These are phyloP conservation scores for Bruguiera hainesii DNA, from an alignment of 441 rosid species.

Conservation along the genomic window DNA sequence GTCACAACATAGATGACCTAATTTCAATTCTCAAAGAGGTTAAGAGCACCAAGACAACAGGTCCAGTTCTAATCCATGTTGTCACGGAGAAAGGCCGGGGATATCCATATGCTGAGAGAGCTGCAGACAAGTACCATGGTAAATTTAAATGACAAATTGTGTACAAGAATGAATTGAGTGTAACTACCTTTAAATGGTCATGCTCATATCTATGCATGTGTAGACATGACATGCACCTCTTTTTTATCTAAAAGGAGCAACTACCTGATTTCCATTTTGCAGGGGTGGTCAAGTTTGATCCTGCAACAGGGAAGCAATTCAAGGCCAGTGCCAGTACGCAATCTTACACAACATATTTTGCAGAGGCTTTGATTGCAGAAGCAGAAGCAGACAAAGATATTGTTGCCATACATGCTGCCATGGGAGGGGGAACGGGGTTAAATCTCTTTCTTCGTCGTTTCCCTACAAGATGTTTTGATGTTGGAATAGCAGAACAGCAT, in stretches of 20 bases:
- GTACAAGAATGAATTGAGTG: too few relatives aligned
- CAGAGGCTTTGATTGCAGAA: constrained; percentile 86
- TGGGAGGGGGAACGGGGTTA: constrained; percentile 97
- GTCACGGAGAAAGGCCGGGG: constrained; percentile 98
- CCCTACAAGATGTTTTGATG: constrained; percentile 83
- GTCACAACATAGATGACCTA: constrained; percentile 86
- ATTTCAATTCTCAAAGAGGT: constrained; percentile 81
- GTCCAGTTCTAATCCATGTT: constrained; percentile 91
- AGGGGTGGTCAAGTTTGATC: constrained; percentile 91
- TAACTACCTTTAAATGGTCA: neutral
- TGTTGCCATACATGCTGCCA: constrained; percentile 97
- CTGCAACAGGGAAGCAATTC: constrained; percentile 91
- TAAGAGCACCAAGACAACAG: constrained; percentile 83
- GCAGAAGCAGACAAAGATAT: constrained; percentile 80
- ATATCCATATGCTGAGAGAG: constrained; percentile 95
- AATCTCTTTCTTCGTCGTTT: constrained; percentile 82
- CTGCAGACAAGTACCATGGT: constrained; percentile 96
- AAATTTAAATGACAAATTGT: neutral
- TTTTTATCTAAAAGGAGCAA: constrained; percentile 9
- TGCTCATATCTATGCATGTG: neutral
- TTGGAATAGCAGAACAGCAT: constrained; percentile 93
- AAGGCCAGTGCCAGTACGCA: constrained; percentile 58
- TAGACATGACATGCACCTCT: neutral
- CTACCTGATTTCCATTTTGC: constrained; percentile 22
- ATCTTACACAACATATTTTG: constrained; percentile 82